Conservation (phyloP, 768 basidiomycete species). For the Trametes gibbosa region DNA sequence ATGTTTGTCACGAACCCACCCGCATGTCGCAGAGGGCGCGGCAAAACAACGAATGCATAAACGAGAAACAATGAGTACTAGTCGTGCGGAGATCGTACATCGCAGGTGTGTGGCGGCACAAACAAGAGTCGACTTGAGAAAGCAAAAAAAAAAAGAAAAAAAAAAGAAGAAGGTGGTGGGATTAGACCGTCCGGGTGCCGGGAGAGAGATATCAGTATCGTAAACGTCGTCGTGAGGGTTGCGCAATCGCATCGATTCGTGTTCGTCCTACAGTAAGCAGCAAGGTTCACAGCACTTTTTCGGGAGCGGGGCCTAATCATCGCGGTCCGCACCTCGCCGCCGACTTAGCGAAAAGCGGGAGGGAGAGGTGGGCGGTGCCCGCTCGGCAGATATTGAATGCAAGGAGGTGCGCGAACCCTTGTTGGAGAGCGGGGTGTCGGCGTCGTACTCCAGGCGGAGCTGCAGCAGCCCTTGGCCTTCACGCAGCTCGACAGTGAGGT, state of each 20-base stretch:
- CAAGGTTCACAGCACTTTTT: neutral
- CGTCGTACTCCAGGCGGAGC: slow-evolving; percentile 73
- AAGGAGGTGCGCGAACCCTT: slow-evolving; percentile 29
- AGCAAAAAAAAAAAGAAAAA: neutral
- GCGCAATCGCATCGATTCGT: neutral
- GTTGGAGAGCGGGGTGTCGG: slow-evolving; percentile 38
- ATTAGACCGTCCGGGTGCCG: slow-evolving; percentile 1
- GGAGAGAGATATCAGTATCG: neutral
- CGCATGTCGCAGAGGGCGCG: neutral
- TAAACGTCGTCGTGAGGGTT: neutral
- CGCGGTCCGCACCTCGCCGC: slow-evolving; percentile 42
- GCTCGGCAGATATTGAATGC: slow-evolving; percentile 28
- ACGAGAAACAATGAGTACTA: neutral
- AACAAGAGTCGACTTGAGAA: no score
- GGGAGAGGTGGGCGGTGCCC: slow-evolving; percentile 39
- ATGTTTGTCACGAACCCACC: no score
- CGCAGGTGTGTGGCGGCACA: no score
- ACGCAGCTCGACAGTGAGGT: slow-evolving; percentile 66
- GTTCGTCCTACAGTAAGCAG: neutral
- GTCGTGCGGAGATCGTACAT: slow-evolving; percentile 4
- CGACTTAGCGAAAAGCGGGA: slow-evolving; percentile 72
- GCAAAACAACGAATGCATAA: neutral
- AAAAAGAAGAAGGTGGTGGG: neutral
- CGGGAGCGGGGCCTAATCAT: slow-evolving; percentile 20
- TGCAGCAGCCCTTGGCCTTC: slow-evolving; percentile 59